Percentiles rank a stretch among this genome's conserved stretches.
Evolutionary conservation across 768 basidiomycete species (phyloP).

Genomic region (Chalciporus chontae): DNA sequence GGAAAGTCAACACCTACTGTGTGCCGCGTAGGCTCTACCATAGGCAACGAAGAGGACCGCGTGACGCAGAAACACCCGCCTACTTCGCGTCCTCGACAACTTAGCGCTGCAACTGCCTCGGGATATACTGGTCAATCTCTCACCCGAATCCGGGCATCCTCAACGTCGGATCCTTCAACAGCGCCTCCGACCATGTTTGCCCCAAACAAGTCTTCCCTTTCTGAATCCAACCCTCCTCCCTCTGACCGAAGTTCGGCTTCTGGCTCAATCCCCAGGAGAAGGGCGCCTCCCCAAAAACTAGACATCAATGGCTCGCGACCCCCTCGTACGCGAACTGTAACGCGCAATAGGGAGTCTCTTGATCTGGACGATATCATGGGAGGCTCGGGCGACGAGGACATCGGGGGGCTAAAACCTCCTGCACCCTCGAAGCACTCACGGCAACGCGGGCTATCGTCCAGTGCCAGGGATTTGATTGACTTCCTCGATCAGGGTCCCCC

Average conservation of each 20-base stretch:
- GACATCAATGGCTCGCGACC: slow-evolving; percentile 25
- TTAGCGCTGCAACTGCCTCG: slow-evolving; percentile 43
- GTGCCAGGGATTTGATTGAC: slow-evolving; percentile 50
- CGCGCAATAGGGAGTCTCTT: slow-evolving; percentile 61
- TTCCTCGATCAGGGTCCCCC: slow-evolving; percentile 59
- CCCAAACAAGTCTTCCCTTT: slow-evolving; percentile 28
- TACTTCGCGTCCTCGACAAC: slow-evolving; percentile 45
- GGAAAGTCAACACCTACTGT: slow-evolving; percentile 42
- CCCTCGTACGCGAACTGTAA: slow-evolving; percentile 43
- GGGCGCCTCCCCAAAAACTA: slow-evolving; percentile 26
- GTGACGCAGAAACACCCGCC: slow-evolving; percentile 28
- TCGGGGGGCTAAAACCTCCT: slow-evolving; percentile 22
- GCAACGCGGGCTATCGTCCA: slow-evolving; percentile 39
- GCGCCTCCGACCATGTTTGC: slow-evolving; percentile 5
- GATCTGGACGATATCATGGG: slow-evolving; percentile 76
- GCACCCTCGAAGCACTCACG: slow-evolving; percentile 41
- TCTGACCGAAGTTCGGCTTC: slow-evolving; percentile 25
- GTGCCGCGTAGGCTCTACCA: slow-evolving; percentile 57
- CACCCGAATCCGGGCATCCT: slow-evolving; percentile 29
- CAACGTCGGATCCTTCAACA: slow-evolving; percentile 29
- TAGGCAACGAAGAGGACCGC: slow-evolving; percentile 57
- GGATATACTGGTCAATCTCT: slow-evolving; percentile 24
- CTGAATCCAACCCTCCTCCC: slow-evolving; percentile 28
- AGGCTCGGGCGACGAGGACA: slow-evolving; percentile 60
- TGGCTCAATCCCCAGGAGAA: slow-evolving; percentile 19